phyloP scores from a whole-genome alignment of 441 rosid genomes.

The Breynia disticha region DNA sequence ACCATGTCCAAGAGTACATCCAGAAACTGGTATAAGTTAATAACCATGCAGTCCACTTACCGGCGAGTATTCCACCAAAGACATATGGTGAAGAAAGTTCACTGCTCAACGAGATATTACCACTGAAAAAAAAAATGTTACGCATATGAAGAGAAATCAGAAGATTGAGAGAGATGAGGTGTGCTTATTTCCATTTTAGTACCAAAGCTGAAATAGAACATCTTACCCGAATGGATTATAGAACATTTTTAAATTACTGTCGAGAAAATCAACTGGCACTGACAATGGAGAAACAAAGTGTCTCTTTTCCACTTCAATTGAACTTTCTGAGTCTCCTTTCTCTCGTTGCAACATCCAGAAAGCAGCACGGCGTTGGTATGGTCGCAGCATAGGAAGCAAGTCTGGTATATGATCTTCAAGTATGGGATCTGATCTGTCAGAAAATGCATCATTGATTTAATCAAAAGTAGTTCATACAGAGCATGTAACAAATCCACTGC shows the following conservation, averaged over 20 bases:
- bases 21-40: background rate
- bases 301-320: constrained; percentile 29
- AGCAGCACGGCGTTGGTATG: constrained; percentile 92
- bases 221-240: constrained; percentile 92
- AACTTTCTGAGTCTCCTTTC: constrained; percentile 43
- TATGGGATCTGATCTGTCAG: constrained; percentile 49
- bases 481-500: no score
- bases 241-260: constrained; percentile 58
- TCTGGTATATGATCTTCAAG: constrained; percentile 58
- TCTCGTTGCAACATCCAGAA: constrained; percentile 92
- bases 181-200: constrained; percentile 1
- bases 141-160: constrained; percentile 2
- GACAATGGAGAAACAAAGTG: constrained; percentile 61
- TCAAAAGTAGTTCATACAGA: no score
- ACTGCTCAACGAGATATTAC: constrained; percentile 53
- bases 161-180: background rate
- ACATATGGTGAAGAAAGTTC: constrained; percentile 47
- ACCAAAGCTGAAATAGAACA: constrained; percentile 15
- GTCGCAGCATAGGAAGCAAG: constrained; percentile 75
- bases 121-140: constrained; percentile 48
- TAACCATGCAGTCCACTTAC: constrained; percentile 31
- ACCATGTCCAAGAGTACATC: no score
- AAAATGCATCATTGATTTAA: constrained; percentile 3
- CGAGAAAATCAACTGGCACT: constrained; percentile 55
- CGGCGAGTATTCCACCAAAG: constrained; percentile 93